Conservation (phyloP, 345 rosid species). For the Geranium brycei region DNA sequence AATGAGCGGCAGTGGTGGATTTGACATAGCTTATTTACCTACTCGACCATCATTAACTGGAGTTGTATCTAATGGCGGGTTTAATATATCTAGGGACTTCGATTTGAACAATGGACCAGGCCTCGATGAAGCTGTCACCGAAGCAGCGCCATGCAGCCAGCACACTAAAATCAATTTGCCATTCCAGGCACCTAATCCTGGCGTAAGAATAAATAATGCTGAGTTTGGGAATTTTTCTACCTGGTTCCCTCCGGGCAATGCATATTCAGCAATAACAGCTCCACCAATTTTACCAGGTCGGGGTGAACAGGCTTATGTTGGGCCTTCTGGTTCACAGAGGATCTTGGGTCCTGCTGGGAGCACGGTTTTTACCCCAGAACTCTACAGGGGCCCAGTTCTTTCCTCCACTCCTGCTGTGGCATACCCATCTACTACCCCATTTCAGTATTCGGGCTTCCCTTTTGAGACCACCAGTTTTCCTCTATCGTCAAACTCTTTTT, state of each 20-base stretch:
- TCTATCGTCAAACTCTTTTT: conserved; percentile 42
- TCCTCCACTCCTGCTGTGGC: conserved; percentile 70
- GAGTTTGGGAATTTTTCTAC: conserved; percentile 48
- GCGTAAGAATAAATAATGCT: conserved; percentile 31
- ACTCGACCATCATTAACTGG: conserved; percentile 22
- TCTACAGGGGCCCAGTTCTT: conserved; percentile 54
- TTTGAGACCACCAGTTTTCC: conserved; percentile 55
- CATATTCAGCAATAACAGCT: conserved; percentile 41
- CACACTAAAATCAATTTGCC: conserved; percentile 27
- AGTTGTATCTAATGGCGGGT: conserved; percentile 22
- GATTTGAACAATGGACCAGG: conserved; percentile 84
- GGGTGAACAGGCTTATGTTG: conserved; percentile 55
- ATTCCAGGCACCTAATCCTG: conserved; percentile 41
- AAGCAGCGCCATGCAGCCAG: conserved; percentile 35
- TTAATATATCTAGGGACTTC: conserved; percentile 41
- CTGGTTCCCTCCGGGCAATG: conserved; percentile 54
- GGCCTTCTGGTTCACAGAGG: conserved; percentile 50
- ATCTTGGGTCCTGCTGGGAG: conserved; percentile 45
- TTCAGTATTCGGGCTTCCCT: conserved; percentile 50
- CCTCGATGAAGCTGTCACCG: conserved; percentile 40
- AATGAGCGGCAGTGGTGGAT: conserved; percentile 23
- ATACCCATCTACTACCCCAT: conserved; percentile 38
- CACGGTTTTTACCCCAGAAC: conserved; percentile 46
- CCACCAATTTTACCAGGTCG: conserved; percentile 52
- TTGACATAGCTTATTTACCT: conserved; percentile 27